Evolutionary conservation across 495 filamentous ascomycete species (phyloP).

Genomic region (Pseudotulostoma volvatum): DNA sequence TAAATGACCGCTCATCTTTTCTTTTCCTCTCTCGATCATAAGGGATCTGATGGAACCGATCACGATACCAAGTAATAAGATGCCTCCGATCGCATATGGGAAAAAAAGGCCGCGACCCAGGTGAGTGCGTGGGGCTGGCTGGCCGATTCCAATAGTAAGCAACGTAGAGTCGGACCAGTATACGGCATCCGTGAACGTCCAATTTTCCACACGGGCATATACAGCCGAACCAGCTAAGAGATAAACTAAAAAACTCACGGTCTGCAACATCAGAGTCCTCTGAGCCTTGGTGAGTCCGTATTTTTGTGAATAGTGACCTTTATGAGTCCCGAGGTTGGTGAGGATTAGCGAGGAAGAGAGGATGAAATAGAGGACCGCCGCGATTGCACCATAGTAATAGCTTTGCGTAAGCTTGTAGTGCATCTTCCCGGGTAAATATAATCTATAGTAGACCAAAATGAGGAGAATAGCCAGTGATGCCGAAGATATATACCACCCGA

Average conservation of each 20-base stretch:
- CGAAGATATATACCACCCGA: conserved; percentile 51
- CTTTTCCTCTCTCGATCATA: conserved; percentile 60
- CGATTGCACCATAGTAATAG: conserved; percentile 68
- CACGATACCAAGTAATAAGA: conserved; percentile 70
- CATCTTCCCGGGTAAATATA: not conserved
- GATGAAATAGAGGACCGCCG: conserved; percentile 60
- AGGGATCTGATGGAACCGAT: conserved; percentile 67
- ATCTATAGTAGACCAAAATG: not conserved
- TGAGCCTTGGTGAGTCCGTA: conserved; percentile 59
- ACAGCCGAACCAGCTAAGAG: conserved; percentile 57
- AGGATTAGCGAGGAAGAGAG: conserved; percentile 52
- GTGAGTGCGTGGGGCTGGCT: conserved; percentile 45
- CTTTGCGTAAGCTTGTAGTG: conserved; percentile 35
- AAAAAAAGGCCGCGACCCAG: conserved; percentile 53
- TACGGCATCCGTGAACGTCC: conserved; percentile 62
- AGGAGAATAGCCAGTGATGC: conserved; percentile 46
- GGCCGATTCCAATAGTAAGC: conserved; percentile 70
- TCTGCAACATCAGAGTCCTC: conserved; percentile 77
- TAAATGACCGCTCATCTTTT: conserved; percentile 51
- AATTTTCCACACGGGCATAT: conserved; percentile 56
- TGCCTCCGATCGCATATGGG: conserved; percentile 65
- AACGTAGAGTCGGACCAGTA: conserved; percentile 78
- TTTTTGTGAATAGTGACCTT: conserved; percentile 47
- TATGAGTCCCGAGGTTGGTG: conserved; percentile 49
- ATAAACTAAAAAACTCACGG: conserved; percentile 61